Evolutionary conservation across 805 yeast species (phyloP).

Genomic region (Sugiyamaella marilandica): DNA sequence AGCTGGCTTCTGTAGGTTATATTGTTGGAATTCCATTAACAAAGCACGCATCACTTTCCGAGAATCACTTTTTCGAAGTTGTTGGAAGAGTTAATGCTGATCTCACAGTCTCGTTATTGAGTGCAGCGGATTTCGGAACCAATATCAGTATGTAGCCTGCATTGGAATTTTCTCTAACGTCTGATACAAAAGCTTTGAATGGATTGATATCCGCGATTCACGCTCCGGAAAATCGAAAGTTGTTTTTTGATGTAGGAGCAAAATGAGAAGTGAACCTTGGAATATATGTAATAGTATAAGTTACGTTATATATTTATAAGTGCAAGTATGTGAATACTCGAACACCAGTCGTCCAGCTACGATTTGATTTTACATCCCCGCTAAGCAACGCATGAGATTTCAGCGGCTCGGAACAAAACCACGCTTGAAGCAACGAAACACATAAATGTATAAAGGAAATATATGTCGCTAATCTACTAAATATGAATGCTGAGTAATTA

Average conservation of each 20-base stretch:
- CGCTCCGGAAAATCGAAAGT: slow-evolving; percentile 11
- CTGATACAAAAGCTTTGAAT: slow-evolving; percentile 13
- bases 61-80: slow-evolving; percentile 32
- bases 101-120: slow-evolving; percentile 23
- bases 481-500: too few species aligned
- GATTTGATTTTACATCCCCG: too few species aligned
- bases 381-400: too few species aligned
- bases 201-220: slow-evolving; percentile 11
- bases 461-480: too few species aligned
- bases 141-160: slow-evolving; percentile 20
- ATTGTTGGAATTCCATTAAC: neutral
- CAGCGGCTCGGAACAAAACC: too few species aligned
- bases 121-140: slow-evolving; percentile 23
- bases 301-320: too few species aligned
- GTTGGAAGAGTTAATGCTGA: slow-evolving; percentile 33
- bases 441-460: too few species aligned
- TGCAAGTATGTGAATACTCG: too few species aligned
- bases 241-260: slow-evolving; percentile 13
- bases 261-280: neutral
- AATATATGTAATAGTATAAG: slow-evolving; percentile 3
- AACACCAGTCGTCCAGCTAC: too few species aligned
- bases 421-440: too few species aligned
- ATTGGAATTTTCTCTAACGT: neutral
- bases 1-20: slow-evolving; percentile 20
- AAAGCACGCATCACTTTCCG: neutral